These are phyloP conservation scores for Alternaria hordeiaustralica DNA, from an alignment of 2,329 filamentous ascomycete genomes.

Conservation along the genomic window DNA sequence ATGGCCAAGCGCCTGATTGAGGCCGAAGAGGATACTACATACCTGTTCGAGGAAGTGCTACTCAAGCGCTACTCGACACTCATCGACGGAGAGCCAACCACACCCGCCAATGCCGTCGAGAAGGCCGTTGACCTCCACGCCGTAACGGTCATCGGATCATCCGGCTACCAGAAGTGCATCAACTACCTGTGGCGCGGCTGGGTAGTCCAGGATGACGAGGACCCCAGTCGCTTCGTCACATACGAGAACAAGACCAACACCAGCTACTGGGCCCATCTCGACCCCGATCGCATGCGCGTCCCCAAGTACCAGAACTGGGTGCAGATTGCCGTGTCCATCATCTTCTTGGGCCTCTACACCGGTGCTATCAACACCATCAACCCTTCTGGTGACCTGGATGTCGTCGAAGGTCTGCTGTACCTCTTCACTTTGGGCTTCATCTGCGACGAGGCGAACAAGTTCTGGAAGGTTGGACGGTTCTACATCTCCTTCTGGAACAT, in stretches of 20 bases:
- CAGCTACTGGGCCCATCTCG: slow-evolving; percentile 79
- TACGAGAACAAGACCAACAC: slow-evolving; percentile 83
- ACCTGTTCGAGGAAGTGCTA: slow-evolving; percentile 80
- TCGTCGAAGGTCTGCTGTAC: slow-evolving; percentile 84
- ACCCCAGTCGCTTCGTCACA: slow-evolving; percentile 86
- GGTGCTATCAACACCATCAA: slow-evolving; percentile 95
- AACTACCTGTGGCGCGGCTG: slow-evolving; percentile 92
- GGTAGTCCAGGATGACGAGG: slow-evolving; percentile 93
- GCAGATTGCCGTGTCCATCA: slow-evolving; percentile 81
- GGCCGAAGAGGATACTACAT: slow-evolving; percentile 76
- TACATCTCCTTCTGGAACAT: slow-evolving; percentile 98
- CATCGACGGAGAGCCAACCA: slow-evolving; percentile 71
- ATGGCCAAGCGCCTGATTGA: slow-evolving; percentile 93
- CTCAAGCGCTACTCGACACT: slow-evolving; percentile 89
- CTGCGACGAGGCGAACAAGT: slow-evolving; percentile 83
- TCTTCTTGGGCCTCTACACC: slow-evolving; percentile 87
- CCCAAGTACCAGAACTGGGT: slow-evolving; percentile 91
- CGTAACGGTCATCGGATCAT: slow-evolving; percentile 84
- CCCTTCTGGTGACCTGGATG: slow-evolving; percentile 78
- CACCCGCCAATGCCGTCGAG: slow-evolving; percentile 87
- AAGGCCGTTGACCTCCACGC: slow-evolving; percentile 93
- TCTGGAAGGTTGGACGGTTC: slow-evolving; percentile 91
- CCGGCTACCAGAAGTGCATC: slow-evolving; percentile 96
- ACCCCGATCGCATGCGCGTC: slow-evolving; percentile 92
- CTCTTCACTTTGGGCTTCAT: slow-evolving; percentile 91